Evolutionary conservation across 2,329 filamentous ascomycete species (phyloP), one percentile per base, ranked within the genome.

Genomic region (Aspergillus ochraceus): DNA sequence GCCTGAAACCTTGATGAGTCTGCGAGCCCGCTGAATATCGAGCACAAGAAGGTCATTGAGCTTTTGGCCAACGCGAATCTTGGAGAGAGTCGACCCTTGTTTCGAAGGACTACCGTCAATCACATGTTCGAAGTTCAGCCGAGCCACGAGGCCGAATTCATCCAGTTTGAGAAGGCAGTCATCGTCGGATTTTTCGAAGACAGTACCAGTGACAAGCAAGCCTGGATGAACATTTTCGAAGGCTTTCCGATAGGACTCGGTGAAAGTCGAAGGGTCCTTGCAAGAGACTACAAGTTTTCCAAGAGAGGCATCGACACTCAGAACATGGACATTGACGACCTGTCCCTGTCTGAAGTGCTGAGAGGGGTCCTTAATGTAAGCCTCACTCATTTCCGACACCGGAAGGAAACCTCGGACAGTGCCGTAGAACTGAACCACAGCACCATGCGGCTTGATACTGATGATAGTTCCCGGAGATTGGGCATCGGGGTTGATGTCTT

Each of bases 321-420:
- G 77, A n/a, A 96, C 87, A 70, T 94, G 91, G 20, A 97, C 90
- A 69, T 87, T 96, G 65, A 99, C 89, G 1, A 96, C 94, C 74
- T 99, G 95, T 0, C 95, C 96, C 49, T 88, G 79, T 39, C 89
- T 88, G 80, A 99, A 99, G 76, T 98, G 93, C 70, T 96, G 88
- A 50, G 86, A 86, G 4, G 95, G 92, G 70, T 97, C 90, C 66
- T 90, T 86, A 70, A 99, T 97, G 71, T 90, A 97, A 11, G 93
- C 92, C 74, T 99, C 95, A 73, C 95, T 98, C 95, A 99, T 99
- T 77, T 99, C 94, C 1, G 91, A 91, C 0, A 96, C 88, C 2
- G 95, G 95, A 57, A 99, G 83, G 79, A 96, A 99, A 9, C 90
- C 96, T 65, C 87, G 86, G 20, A 99, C 82, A 9, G 83, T 79